These are phyloP conservation scores for Chenopodium berlandieri DNA, from an alignment of 148 eudicot genomes.

Conservation along the genomic window DNA sequence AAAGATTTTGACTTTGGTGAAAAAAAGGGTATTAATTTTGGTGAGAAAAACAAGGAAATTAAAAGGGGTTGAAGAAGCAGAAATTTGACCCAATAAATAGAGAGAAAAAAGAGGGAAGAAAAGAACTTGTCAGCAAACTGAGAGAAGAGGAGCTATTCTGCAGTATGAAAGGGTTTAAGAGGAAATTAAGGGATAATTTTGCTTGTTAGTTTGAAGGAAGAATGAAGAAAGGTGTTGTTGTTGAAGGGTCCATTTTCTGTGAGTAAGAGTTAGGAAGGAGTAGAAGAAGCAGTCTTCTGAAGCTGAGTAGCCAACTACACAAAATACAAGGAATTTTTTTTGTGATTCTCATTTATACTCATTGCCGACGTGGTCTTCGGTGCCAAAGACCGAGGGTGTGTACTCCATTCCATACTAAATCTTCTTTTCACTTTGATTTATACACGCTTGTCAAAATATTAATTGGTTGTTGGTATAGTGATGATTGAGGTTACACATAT, in stretches of 20 bases:
- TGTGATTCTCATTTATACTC: not conserved
- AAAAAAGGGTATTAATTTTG: not conserved
- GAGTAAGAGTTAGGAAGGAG: not conserved
- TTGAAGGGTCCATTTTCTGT: not conserved
- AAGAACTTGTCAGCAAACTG: constrained; percentile 32
- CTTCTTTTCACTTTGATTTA: too few species aligned
- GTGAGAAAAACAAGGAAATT: constrained; percentile 18
- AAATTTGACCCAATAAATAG: constrained; percentile 51
- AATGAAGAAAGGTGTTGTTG: not conserved
- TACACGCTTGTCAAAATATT: too few species aligned
- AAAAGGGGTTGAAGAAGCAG: constrained; percentile 24
- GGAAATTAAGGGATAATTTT: not conserved
- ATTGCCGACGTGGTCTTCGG: not conserved
- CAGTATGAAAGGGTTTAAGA: not conserved
- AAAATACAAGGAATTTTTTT: not conserved
- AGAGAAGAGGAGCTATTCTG: not conserved
- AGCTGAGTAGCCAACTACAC: not conserved
- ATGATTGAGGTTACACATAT: too few species aligned
- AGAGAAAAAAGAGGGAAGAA: constrained; percentile 11
- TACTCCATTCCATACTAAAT: too few species aligned
- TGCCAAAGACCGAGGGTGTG: too few species aligned
- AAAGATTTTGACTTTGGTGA: constrained; percentile 27
- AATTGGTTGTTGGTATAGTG: too few species aligned
- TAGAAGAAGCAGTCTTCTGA: not conserved
- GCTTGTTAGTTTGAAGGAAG: too few species aligned